Conservation (phyloP, 768 basidiomycete species). For the Mycena rebaudengoi region DNA sequence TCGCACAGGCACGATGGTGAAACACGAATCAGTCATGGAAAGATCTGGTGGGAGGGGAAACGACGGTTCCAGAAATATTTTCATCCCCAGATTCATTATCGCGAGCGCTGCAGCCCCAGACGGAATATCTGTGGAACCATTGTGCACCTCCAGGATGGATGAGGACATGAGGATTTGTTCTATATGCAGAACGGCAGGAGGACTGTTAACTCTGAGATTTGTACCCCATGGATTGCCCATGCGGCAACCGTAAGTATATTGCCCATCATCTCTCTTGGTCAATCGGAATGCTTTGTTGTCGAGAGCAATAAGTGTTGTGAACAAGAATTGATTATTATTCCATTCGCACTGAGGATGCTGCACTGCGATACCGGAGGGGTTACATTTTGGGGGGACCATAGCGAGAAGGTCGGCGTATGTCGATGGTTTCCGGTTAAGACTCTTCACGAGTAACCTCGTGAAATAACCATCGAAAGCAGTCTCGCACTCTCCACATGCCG, state of each 20-base stretch:
- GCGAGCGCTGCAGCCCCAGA: slow-evolving; percentile 1
- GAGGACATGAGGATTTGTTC: neutral
- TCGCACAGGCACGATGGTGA: slow-evolving; percentile 5
- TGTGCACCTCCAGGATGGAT: neutral
- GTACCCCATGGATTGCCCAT: slow-evolving; percentile 1
- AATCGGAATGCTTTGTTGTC: neutral
- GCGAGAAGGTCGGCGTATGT: slow-evolving; percentile 12
- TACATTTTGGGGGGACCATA: slow-evolving; percentile 4
- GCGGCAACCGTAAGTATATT: neutral
- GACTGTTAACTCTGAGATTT: slow-evolving; percentile 1
- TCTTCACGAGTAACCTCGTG: slow-evolving; percentile 7
- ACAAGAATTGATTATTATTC: neutral
- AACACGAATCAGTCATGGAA: slow-evolving; percentile 6
- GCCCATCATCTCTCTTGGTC: neutral
- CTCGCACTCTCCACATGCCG: slow-evolving; percentile 4
- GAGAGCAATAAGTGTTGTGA: neutral
- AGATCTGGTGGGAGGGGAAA: neutral
- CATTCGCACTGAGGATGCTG: slow-evolving; percentile 9
- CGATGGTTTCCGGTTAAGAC: slow-evolving; percentile 6
- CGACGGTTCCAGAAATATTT: slow-evolving; percentile 1
- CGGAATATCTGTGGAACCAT: neutral
- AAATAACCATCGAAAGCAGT: neutral
- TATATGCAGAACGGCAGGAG: slow-evolving; percentile 13
- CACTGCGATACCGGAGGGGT: slow-evolving; percentile 4
- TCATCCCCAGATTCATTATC: slow-evolving; percentile 3